Evolutionary conservation across 495 filamentous ascomycete genomes (phyloP), one percentile per base, ranked within the genome.

Genomic region (Aspergillus hancockii): DNA sequence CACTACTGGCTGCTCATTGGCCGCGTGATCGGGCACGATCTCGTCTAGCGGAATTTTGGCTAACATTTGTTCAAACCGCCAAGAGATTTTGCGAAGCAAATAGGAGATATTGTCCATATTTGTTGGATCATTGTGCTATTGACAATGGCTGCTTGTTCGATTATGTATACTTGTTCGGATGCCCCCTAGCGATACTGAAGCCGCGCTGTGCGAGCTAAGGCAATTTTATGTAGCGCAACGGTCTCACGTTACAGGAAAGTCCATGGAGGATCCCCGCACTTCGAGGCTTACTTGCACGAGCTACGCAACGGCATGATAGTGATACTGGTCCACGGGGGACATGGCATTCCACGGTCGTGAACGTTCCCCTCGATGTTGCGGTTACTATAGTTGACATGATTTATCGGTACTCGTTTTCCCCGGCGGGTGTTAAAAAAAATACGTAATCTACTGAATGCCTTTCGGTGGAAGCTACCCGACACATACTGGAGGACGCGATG

Each of bases 1-100:
- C 54, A 49, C 28, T 62, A 54, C 23, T 62, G 59, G 54, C 8
- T 62, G 30, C 49, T 62, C n/a, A 16, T 54, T 1, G 36, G 41
- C 34, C 59, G 49, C 2, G 30, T 62, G 18, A 57, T 62, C 21
- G 47, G 59, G 4, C 25, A 46, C 19, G 38, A 41, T 25, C 1
- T 49, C 16, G 22, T 57, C 12, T 10, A 9, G 25, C 1, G 40
- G 40, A 52, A 62, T 23, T 13, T 62, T n/a, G n/a, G 49, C 45
- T 30, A 8, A 16, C 22, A 14, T 57, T 57, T 34, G 49, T 38
- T 1, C 34, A 49, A 9, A 38, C 59, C 1, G 19, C 53, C 4
- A 4, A 47, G 45, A 21, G 4, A 4, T 53, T 49, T 23, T 62
- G 59, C 54, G 38, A 31, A 23, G 46, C 4, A 19, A 61, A 55